phyloP scores from a whole-genome alignment of 306 rosid species.

The Begonia peltatifolia region DNA sequence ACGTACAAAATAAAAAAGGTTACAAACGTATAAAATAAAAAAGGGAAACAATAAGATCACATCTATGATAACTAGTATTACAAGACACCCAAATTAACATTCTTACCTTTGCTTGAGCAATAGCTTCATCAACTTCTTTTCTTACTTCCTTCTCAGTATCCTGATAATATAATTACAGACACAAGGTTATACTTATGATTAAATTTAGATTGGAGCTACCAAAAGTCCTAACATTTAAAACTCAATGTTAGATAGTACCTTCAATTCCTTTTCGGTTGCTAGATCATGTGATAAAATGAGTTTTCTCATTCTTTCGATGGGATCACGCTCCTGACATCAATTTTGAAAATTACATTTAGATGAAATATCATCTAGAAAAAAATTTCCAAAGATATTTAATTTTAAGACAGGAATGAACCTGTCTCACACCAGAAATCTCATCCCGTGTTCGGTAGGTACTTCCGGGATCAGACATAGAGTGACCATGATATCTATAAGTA shows the following conservation, averaged over 20 bases:
- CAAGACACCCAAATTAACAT: background rate
- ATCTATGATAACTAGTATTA: background rate
- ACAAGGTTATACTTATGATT: constrained; percentile 4
- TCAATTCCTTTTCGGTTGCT: constrained; percentile 83
- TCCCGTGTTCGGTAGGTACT: constrained; percentile 98
- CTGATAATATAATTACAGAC: constrained; percentile 18
- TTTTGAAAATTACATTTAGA: constrained; percentile 3
- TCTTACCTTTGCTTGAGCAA: constrained; percentile 85
- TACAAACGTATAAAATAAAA: background rate
- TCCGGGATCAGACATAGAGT: constrained; percentile 99
- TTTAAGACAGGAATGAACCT: constrained; percentile 29
- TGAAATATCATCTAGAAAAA: background rate
- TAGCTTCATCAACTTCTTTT: constrained; percentile 82
- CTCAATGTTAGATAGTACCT: constrained; percentile 31
- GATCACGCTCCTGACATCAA: constrained; percentile 80
- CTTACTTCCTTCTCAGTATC: constrained; percentile 74
- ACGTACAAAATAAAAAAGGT: background rate
- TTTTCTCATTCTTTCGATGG: constrained; percentile 83
- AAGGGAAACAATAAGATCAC: background rate
- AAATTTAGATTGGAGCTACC: background rate
- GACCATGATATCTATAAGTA: constrained; percentile 96
- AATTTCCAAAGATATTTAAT: background rate
- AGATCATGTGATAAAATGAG: constrained; percentile 56
- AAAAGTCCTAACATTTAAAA: background rate
- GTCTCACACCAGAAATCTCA: constrained; percentile 92